Evolutionary conservation across 2,329 filamentous ascomycete genomes (phyloP).

Genomic region (Fonsecaea pugnacius): DNA sequence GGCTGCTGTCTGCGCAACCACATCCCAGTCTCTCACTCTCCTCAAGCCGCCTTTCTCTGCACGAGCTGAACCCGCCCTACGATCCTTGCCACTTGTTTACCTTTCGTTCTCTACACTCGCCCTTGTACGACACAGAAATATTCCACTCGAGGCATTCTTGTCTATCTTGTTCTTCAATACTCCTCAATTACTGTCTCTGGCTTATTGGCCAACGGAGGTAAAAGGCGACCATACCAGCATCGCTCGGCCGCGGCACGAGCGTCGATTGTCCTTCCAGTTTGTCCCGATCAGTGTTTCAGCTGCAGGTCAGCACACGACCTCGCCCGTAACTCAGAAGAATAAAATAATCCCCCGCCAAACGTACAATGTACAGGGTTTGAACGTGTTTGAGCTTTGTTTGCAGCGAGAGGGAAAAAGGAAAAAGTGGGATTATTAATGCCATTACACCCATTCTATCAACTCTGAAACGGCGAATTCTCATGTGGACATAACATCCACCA

Average conservation of each 20-base stretch:
- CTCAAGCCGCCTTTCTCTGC: slow-evolving; percentile 12
- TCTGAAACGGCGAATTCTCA: slow-evolving; percentile 14
- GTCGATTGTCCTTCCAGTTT: slow-evolving; percentile 9
- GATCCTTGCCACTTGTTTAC: slow-evolving; percentile 23
- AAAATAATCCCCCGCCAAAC: background rate
- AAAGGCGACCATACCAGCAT: background rate
- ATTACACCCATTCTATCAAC: slow-evolving; percentile 8
- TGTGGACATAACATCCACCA: slow-evolving; percentile 19
- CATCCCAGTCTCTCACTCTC: slow-evolving; percentile 8
- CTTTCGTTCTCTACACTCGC: slow-evolving; percentile 9
- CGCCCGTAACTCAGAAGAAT: slow-evolving; percentile 14
- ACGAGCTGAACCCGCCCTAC: slow-evolving; percentile 27
- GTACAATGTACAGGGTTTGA: slow-evolving; percentile 23
- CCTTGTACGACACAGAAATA: slow-evolving; percentile 3
- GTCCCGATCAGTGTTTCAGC: slow-evolving; percentile 23
- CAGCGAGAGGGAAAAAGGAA: slow-evolving; percentile 4
- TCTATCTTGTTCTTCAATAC: slow-evolving; percentile 5
- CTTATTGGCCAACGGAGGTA: background rate
- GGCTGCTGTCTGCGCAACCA: slow-evolving; percentile 26
- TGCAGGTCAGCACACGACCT: slow-evolving; percentile 28
- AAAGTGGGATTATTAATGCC: slow-evolving; percentile 22
- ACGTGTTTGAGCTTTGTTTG: slow-evolving; percentile 15
- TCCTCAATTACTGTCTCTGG: background rate
- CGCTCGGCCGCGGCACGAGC: slow-evolving; percentile 2
- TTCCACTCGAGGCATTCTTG: background rate